Base-by-base conservation (phyloP, 805 yeast genomes). In the Scheffersomyces spartinae region DNA sequence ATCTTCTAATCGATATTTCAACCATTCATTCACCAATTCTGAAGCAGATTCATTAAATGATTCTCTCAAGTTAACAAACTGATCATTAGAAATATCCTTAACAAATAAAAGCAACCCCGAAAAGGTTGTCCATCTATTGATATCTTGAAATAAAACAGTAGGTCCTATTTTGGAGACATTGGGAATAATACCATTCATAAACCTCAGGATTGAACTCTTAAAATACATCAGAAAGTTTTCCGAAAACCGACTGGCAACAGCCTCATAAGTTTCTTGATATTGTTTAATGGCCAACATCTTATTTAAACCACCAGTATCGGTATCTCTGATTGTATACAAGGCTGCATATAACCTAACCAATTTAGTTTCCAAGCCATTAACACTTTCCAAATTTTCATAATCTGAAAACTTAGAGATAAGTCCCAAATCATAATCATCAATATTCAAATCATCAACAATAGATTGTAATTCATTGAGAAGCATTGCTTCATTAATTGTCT, bases 401-500 rank as follows among this genome's bases (percentile, higher is more conserved):
- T 78, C 65, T 9, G 62, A 60, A 13, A 71, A 61, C 6, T 47
- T 40, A 11, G 64, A 45, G 16, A 83, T 49, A 13, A 55, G 46
- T 6, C 47, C 45, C 26, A 82, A 51, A 10, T 74, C 74, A 1
- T 52, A 51, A 10, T 69, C 68, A 34, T 74, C 74, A 15, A 84
- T 60, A 29, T 75, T 69, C 6, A 81, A 79, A n/a, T 82, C 77
- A 25, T 68, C 66, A 33, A 85, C 51, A 23, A 85, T 61, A n/a
- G 65, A 70, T 20, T 69, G 68, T 28, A 85, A 61, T 32, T 82
- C 85, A 24, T 66, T 70, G 62, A 74, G 77, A 13, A 85, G 56
- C n/a, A 64, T 46, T 40, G 81, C 82, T 47, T 80, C 81, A 51
- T 86, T 86, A 22, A 82, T 74, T 4, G 88, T 71, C 37, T 75